Conservation (phyloP, 352 stramenopile species). For the Phytophthora cryptogea region DNA sequence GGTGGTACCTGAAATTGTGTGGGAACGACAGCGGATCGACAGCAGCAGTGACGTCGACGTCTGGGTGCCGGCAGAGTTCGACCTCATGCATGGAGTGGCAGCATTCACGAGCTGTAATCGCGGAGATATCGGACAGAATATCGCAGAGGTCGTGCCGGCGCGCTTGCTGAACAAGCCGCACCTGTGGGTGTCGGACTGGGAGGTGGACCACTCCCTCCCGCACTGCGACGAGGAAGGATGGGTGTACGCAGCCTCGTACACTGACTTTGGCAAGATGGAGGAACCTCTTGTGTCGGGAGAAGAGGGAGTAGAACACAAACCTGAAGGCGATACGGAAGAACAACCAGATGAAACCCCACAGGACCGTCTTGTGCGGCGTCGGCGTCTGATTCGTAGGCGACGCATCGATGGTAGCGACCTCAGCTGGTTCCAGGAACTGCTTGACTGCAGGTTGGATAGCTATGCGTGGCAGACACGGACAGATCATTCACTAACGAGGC, state of each 20-base stretch:
- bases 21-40: conserved; percentile 49
- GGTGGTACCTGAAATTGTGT: conserved; percentile 57
- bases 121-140: conserved; percentile 52
- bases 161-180: conserved; percentile 73
- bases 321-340: conserved; percentile 5
- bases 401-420: conserved; percentile 75
- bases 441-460: conserved; percentile 66
- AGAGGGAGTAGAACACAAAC: conserved; percentile 1
- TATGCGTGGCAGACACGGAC: not conserved
- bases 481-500: conserved; percentile 1
- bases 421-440: conserved; percentile 84
- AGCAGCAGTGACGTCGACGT: conserved; percentile 20
- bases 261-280: conserved; percentile 37
- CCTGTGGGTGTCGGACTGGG: conserved; percentile 74
- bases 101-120: conserved; percentile 72
- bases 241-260: conserved; percentile 60
- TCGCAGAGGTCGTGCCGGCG: conserved; percentile 67
- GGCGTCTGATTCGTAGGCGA: conserved; percentile 63
- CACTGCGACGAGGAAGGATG: conserved; percentile 71
- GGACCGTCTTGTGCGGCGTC: conserved; percentile 45
- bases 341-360: conserved; percentile 1
- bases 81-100: conserved; percentile 44
- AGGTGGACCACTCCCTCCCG: conserved; percentile 54
- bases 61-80: conserved; percentile 47
- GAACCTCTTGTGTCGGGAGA: conserved; percentile 7